phyloP scores from a whole-genome alignment of 148 eudicot species.

The Camellia lanceoleosa region DNA sequence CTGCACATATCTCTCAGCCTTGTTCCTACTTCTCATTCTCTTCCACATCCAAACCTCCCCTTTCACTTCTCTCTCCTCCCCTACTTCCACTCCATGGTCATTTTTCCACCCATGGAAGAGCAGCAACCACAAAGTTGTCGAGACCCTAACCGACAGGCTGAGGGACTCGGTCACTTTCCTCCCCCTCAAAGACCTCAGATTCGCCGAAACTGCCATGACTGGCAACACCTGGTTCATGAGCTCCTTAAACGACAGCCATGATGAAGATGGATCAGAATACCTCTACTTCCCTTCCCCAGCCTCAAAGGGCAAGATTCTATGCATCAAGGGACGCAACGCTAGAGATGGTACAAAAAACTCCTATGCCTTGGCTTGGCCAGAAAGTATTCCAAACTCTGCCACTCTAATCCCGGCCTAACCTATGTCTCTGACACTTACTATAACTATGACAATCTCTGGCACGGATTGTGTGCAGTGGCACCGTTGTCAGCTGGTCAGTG shows the following conservation, averaged over 20 bases:
- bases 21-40: constrained; percentile 22
- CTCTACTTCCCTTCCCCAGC: constrained; percentile 37
- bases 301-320: constrained; percentile 34
- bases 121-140: not conserved
- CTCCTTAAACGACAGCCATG: constrained; percentile 32
- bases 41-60: constrained; percentile 22
- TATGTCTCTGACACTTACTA: constrained; percentile 34
- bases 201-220: constrained; percentile 16
- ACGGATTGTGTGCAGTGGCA: constrained; percentile 31
- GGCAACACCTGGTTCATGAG: constrained; percentile 65
- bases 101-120: constrained; percentile 16
- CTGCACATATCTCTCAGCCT: constrained; percentile 11
- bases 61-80: constrained; percentile 12
- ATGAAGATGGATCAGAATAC: constrained; percentile 31
- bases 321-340: constrained; percentile 37
- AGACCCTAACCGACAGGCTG: constrained; percentile 24
- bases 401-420: constrained; percentile 30
- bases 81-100: constrained; percentile 13
- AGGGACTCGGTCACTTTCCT: constrained; percentile 38
- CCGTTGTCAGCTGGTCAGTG: constrained; percentile 44
- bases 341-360: constrained; percentile 42
- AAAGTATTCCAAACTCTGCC: constrained; percentile 36
- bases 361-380: constrained; percentile 47
- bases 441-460: constrained; percentile 39
- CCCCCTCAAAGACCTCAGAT: constrained; percentile 42